phyloP scores from a whole-genome alignment of 768 basidiomycete genomes.

The Tephrocybe rancida region DNA sequence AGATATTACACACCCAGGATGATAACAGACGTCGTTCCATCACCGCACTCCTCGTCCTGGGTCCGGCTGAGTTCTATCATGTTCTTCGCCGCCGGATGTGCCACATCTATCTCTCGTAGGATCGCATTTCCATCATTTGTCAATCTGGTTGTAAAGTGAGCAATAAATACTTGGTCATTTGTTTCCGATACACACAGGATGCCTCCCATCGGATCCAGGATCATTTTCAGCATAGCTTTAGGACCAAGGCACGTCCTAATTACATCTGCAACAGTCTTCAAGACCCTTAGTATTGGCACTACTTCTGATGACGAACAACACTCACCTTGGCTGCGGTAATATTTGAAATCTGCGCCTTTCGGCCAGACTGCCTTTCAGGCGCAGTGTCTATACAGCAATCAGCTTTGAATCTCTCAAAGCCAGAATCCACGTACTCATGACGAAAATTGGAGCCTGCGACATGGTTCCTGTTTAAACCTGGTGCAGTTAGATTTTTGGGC shows the following conservation, averaged over 20 bases:
- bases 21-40: slow-evolving; percentile 98
- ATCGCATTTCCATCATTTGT: slow-evolving; percentile 99
- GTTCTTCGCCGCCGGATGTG: slow-evolving; percentile 98
- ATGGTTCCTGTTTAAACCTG: slow-evolving; percentile 23
- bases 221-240: slow-evolving; percentile 99
- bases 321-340: slow-evolving; percentile 95
- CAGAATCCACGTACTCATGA: slow-evolving; percentile 62
- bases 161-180: background rate
- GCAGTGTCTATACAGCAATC: slow-evolving; percentile 69
- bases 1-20: slow-evolving; percentile 72
- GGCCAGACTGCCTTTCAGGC: slow-evolving; percentile 90
- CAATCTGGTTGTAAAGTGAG: slow-evolving; percentile 49
- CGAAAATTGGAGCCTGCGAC: slow-evolving; percentile 80
- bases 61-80: slow-evolving; percentile 99
- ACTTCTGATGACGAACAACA: slow-evolving; percentile 2
- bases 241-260: slow-evolving; percentile 97
- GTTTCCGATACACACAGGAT: slow-evolving; percentile 67
- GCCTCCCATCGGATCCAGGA: slow-evolving; percentile 98
- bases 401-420: background rate
- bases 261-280: slow-evolving; percentile 94
- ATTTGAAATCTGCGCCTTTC: slow-evolving; percentile 96
- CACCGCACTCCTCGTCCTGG: slow-evolving; percentile 98
- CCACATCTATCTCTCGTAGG: slow-evolving; percentile 96
- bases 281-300: slow-evolving; percentile 4
- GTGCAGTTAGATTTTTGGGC: slow-evolving; percentile 6